phyloP scores from a whole-genome alignment of 805 yeast species.

The Candida patagonica region DNA sequence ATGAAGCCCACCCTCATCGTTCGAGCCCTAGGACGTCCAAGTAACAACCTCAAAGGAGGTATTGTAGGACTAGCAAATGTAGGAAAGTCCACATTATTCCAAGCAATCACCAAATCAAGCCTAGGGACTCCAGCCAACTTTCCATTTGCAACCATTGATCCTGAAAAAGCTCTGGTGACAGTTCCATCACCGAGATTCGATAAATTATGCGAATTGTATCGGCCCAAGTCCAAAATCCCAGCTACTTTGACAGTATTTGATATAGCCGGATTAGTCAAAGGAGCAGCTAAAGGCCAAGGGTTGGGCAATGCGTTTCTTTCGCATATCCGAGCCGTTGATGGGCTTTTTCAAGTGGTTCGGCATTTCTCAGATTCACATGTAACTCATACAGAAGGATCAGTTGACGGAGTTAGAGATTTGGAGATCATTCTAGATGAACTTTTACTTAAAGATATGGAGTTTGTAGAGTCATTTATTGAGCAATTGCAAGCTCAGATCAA shows the following conservation, averaged over 20 bases:
- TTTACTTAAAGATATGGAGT: conserved; percentile 58
- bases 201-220: conserved; percentile 58
- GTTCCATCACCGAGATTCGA: conserved; percentile 91
- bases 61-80: conserved; percentile 89
- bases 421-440: conserved; percentile 57
- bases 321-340: conserved; percentile 64
- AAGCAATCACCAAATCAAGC: conserved; percentile 81
- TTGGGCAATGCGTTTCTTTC: conserved; percentile 67
- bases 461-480: conserved; percentile 48
- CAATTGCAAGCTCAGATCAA: conserved; percentile 34
- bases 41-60: conserved; percentile 61
- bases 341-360: conserved; percentile 59
- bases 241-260: conserved; percentile 90
- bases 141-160: conserved; percentile 97
- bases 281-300: conserved; percentile 96
- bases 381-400: conserved; percentile 55
- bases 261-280: conserved; percentile 96
- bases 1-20: background rate
- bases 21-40: conserved; percentile 20
- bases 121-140: conserved; percentile 96
- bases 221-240: conserved; percentile 79
- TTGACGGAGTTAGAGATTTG: conserved; percentile 56
- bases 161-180: conserved; percentile 93
- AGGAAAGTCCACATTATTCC: conserved; percentile 96
- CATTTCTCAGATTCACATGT: conserved; percentile 48